Evolutionary conservation across 1,139 yeast species (phyloP), one percentile per base, ranked within the genome.

Genomic region (Saccharomyces uvarum): DNA sequence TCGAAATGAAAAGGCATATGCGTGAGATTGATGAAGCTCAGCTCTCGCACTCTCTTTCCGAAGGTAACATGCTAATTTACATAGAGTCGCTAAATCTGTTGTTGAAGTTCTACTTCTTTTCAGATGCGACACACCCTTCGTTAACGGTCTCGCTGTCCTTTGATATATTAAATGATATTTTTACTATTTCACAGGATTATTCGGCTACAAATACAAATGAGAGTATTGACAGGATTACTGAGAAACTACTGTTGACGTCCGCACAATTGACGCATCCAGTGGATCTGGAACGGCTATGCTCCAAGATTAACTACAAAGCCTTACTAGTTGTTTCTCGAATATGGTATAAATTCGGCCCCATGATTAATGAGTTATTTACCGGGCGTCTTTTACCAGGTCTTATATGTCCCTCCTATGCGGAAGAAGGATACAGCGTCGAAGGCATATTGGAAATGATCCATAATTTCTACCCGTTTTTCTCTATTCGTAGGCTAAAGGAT

Each of bases 311-410:
- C 27, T 29, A 46, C 9, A 8, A 38, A 4, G 53, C 56, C 16
- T 24, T 58, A 16, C 29, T 29, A 2, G 51, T 51, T 1, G 51
- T 56, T 26, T 56, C 59, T 3, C 32, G 53, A 24, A 52, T 38
- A 42, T 60, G 63, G 63, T 57, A 56, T 44, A 54, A 56, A 48
- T 60, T 56, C 42, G 50, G 50, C 14, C 28, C 28, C 3, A 32
- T 24, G 3, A 46, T 48, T 9, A 50, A 51, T 41, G 32, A 27
- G 5, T 27, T 29, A 6, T 38, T 38, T 38, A 16, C 44, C 19
- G 26, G 14, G 5, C 24, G 26, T 19, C 44, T 38, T 11, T 38
- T 38, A 38, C 26, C 44, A 19, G 24, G 4, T 3, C 9, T 38
- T 9, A 6, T 54, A 14, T 33, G 48, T 2, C 16, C 38, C 4